Evolutionary conservation across 2,329 filamentous ascomycete genomes (phyloP), one percentile per base, ranked within the genome.

Genomic region (Rutstroemia sp.): DNA sequence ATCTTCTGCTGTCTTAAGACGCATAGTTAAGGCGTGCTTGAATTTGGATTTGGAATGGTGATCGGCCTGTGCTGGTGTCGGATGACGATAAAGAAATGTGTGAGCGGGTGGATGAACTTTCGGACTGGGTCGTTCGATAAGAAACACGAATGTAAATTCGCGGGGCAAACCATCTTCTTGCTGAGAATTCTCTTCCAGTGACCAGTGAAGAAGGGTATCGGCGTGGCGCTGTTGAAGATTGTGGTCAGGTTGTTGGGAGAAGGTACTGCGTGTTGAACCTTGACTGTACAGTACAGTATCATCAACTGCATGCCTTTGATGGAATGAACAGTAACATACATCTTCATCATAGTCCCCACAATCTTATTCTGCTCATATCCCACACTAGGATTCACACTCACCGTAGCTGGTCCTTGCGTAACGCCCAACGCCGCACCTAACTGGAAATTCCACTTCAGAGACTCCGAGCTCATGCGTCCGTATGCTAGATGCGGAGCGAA

Each of bases 101-200:
- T 59, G 49, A 59, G 59, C 25, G 4, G 53, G 37, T 3, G 46
- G 38, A 23, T 41, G 38, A 19, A 48, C 30, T 9, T 54, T 19
- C 3, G 59, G 52, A 12, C 51, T 56, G 3, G 58, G 50, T 25
- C 62, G 52, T 39, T 65, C 62, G 5, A 79, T 66, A 5, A 79
- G 64, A 67, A 79, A 71, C 16, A 76, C 75, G 61, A 79, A 78
- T 2, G 77, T 77, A 50, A 79, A 77, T 56, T 79, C 77, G 8
- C 76, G 71, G 9, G 77, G 77, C 4, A 79, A 64, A 2, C 77
- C 77, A 4, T 74, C 76, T 23, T 72, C 70, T 60, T 79, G 76
- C 8, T 78, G 65, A 39, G 63, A 59, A 56, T 79, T 79, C 53
- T 79, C 76, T 54, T 77, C 74, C 1, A 79, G 67, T 4, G 76